Percentiles rank a stretch among this genome's conserved stretches.
These are phyloP conservation scores for Austroboletus niveus DNA, from an alignment of 1,284 basidiomycete species.

Conservation along the genomic window DNA sequence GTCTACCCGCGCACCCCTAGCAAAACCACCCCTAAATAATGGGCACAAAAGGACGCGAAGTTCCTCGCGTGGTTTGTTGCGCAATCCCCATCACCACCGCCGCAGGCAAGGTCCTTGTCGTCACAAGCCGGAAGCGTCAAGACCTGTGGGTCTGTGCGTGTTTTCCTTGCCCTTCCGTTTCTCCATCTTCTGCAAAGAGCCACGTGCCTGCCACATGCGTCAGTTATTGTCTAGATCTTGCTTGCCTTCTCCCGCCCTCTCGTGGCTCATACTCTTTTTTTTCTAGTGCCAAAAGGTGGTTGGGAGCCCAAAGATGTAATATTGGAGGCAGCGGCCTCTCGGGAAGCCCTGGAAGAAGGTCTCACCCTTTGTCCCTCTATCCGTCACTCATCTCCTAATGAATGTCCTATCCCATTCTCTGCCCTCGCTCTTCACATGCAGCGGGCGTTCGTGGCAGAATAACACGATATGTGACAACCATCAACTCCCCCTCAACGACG, in stretches of 20 bases:
- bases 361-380: conserved; percentile 77
- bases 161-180: conserved; percentile 9
- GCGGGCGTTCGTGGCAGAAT: conserved; percentile 80
- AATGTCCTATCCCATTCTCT: conserved; percentile 45
- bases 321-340: conserved; percentile 79
- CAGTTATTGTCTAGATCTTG: conserved; percentile 9
- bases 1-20: conserved; percentile 1
- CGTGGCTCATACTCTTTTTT: conserved; percentile 13
- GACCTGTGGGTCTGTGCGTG: conserved; percentile 83
- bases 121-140: conserved; percentile 78
- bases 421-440: conserved; percentile 40
- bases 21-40: conserved; percentile 38
- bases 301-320: conserved; percentile 77
- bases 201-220: conserved; percentile 7
- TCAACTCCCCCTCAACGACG: conserved; percentile 69
- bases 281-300: conserved; percentile 79
- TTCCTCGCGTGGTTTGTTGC: conserved; percentile 81
- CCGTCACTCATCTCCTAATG: conserved; percentile 68
- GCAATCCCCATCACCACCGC: conserved; percentile 75
- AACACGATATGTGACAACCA: conserved; percentile 74
- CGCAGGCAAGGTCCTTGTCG: conserved; percentile 71
- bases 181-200: conserved; percentile 1
- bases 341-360: conserved; percentile 92
- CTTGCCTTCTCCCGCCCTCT: conserved; percentile 3
- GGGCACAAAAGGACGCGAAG: conserved; percentile 74